Evolutionary conservation across 2,329 filamentous ascomycete genomes (phyloP), one percentile per base, ranked within the genome.

Genomic region (Aspergillus sp.): DNA sequence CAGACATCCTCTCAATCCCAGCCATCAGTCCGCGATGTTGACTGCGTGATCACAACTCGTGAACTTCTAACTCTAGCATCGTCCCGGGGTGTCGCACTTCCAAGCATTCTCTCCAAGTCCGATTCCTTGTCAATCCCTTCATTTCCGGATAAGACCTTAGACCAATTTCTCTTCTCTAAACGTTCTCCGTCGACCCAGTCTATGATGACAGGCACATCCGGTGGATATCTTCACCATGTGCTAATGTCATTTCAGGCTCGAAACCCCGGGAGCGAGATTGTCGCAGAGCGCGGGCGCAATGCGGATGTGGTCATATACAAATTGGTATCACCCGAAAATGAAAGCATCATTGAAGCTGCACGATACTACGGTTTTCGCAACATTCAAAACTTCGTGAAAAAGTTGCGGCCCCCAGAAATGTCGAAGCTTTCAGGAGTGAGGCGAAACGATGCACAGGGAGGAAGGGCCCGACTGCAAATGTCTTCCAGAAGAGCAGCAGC

Each of bases 331-430:
- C 13, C 76, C 74, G 47, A 77, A 2, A 81, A 81, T 9, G 76
- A 85, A 56, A 73, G 80, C 3, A 71, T 95, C 2, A 85, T 95
- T 75, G 89, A 85, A 67, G 88, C 90, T 17, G 93, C 93, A 3
- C 86, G 94, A 47, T 99, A 93, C 72, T 99, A 99, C 69, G 94
- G 94, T 5, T 99, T 99, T 78, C 83, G 94, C 48, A 99, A 99
- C 67, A 99, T 99, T 57, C 94, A 97, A 71, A 99, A 99, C 66
- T 83, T 99, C 4, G 94, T 99, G 14, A 86, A 94, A n/a, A 86
- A 88, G 56, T 75, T 99, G 45, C 96, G 95, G 70, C 94, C 94
- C 0, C 83, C 88, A 0, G 86, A 84, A 52, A 79, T 83, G 5
- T 93, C 89, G 41, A 84, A 89, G 52, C 87, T 96, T 77, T 90